Base-by-base conservation (phyloP, 2,329 filamentous ascomycete species). In the Exophiala sideris region DNA sequence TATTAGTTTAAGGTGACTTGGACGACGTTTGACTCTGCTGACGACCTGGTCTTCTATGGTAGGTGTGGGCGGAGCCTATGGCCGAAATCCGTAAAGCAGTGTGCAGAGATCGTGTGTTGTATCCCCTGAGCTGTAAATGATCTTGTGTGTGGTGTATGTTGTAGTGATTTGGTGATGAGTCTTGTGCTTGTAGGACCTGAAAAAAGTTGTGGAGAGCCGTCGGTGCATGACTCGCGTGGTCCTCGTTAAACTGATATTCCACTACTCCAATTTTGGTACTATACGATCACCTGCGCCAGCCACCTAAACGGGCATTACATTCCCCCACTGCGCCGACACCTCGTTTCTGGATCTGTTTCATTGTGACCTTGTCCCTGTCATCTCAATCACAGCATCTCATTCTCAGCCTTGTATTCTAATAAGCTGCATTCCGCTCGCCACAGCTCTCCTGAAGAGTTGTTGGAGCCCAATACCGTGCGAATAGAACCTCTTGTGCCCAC, bases 381-480 rank as follows among this genome's bases (percentile, higher is more conserved):
- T 32, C 41, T 41, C 21, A 11, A 24, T 44, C 16, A 20, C 18
- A 29, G 24, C 40, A 12, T 18, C 5, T 11, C 16, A 12, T 42
- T 12, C 18, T 42, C 40, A 21, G 16, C 40, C 24, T 42, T 14
- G 18, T 32, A 29, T 44, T 29, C 24, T 29, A 2, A 29, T 29
- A 29, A 29, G 24, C 24, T 29, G 24, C 24, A 29, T 5, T 29
- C 24, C n/a, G 41, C 29, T 9, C 18, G 7, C 18, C 6, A 10
- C 21, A 44, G 10, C 18, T 10, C 32, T 48, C 50, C 48, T 52
- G 54, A 52, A 51, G 52, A 58, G 40, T 40, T 40, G 34, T 41
- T 58, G 38, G 20, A 39, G 48, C 45, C 32, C 48, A 40, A 42
- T 49, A 40, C n/a, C 48, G 48, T 32, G 14, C 33, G 38, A 29